Percentiles rank a stretch among this genome's conserved stretches.
Conservation (phyloP, 192 early-diverging fungal genomes). For the Rhizoclosmatium globosum region DNA sequence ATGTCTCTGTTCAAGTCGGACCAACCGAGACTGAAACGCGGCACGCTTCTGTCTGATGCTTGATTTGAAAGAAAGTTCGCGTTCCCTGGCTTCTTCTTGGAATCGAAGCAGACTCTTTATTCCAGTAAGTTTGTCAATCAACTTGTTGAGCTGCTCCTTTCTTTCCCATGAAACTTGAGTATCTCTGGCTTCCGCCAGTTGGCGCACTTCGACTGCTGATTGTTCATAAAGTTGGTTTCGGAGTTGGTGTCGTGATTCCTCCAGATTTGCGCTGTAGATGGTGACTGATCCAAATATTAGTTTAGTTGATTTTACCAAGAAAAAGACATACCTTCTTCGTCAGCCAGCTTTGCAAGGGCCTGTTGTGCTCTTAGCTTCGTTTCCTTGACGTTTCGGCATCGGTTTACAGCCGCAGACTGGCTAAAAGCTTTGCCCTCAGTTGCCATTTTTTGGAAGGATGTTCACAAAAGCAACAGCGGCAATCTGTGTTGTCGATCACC, state of each 20-base stretch:
- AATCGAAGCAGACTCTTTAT: constrained; percentile 35
- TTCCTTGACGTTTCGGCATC: constrained; percentile 31
- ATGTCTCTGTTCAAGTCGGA: constrained; percentile 31
- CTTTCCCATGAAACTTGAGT: constrained; percentile 16
- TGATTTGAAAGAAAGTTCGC: constrained; percentile 32
- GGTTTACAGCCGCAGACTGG: constrained; percentile 17
- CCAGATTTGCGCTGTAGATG: constrained; percentile 38
- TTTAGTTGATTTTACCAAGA: neutral
- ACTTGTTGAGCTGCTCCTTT: constrained; percentile 35
- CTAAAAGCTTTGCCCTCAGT: neutral
- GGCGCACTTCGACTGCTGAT: constrained; percentile 18
- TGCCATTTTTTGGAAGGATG: neutral
- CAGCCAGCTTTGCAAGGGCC: constrained; percentile 34
- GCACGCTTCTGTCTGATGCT: constrained; percentile 36
- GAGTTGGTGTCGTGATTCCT: constrained; percentile 35
- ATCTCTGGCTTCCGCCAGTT: constrained; percentile 31
- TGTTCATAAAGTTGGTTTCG: constrained; percentile 24
- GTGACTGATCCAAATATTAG: constrained; percentile 11
- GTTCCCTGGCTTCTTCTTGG: constrained; percentile 37
- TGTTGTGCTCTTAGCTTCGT: constrained; percentile 34
- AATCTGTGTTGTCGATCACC: no score
- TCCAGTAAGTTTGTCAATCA: constrained; percentile 34
- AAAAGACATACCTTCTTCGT: constrained; percentile 34
- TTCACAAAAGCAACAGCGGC: neutral
- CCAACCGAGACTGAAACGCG: constrained; percentile 32